phyloP scores from a whole-genome alignment of 768 basidiomycete genomes.

The Collybia sordida region DNA sequence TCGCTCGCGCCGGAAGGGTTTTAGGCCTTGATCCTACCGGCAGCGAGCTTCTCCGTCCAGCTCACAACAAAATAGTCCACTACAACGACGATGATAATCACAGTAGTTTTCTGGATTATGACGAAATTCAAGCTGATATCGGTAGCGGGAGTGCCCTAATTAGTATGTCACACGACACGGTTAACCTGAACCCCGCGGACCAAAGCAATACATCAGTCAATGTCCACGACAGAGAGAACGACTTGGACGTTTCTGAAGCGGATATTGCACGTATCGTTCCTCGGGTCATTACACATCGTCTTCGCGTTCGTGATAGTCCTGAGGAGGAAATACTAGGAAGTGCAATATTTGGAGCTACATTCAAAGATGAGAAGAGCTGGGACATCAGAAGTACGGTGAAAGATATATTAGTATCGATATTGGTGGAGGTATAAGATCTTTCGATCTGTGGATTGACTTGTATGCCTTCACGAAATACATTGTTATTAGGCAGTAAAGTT shows the following conservation, averaged over 20 bases:
- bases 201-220: neutral
- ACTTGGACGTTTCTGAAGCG: conserved; percentile 68
- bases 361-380: conserved; percentile 25
- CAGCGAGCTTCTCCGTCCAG: conserved; percentile 41
- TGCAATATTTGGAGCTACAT: conserved; percentile 57
- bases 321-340: conserved; percentile 70
- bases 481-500: too few relatives aligned
- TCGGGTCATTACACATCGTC: conserved; percentile 70
- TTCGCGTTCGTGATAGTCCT: conserved; percentile 68
- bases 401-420: conserved; percentile 60
- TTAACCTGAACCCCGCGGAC: conserved; percentile 5
- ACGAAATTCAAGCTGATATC: conserved; percentile 12
- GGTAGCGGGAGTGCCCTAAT: conserved; percentile 13
- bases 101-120: conserved; percentile 3
- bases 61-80: neutral
- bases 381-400: conserved; percentile 50
- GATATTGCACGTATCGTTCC: conserved; percentile 76
- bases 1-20: conserved; percentile 66
- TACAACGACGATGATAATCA: conserved; percentile 5
- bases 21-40: conserved; percentile 63
- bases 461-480: too few relatives aligned
- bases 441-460: too few relatives aligned
- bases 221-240: conserved; percentile 18
- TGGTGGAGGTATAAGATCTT: conserved; percentile 41
- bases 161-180: conserved; percentile 8